Evolutionary conservation across 306 rosid species (phyloP).

Genomic region (Corylus avellana): DNA sequence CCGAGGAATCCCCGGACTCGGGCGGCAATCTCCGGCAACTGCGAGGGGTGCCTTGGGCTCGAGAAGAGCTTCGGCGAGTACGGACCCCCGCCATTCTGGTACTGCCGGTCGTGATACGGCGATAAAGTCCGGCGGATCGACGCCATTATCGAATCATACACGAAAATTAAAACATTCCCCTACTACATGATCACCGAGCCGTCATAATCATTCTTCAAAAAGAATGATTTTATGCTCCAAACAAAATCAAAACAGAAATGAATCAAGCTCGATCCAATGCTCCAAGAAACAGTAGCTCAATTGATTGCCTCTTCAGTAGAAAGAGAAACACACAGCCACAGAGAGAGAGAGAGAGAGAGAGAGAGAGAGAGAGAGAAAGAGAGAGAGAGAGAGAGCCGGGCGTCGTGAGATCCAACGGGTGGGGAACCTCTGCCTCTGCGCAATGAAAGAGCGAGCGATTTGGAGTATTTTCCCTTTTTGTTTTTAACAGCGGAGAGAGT

Average conservation of each 20-base stretch:
- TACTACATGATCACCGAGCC: neutral
- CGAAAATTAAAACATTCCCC: neutral
- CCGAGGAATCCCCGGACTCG: conserved; percentile 45
- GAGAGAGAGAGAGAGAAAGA: too few species aligned
- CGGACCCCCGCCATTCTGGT: conserved; percentile 51
- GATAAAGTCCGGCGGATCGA: conserved; percentile 86
- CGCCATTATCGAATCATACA: conserved; percentile 53
- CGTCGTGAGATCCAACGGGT: too few species aligned
- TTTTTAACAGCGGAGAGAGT: too few species aligned
- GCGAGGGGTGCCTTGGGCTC: conserved; percentile 52
- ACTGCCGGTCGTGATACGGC: conserved; percentile 67
- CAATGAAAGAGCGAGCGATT: too few species aligned
- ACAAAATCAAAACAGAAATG: neutral
- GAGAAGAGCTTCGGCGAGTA: conserved; percentile 60
- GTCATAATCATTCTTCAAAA: neutral
- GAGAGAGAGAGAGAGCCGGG: too few species aligned
- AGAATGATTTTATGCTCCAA: too few species aligned
- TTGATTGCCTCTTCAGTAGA: too few species aligned
- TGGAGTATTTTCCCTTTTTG: too few species aligned
- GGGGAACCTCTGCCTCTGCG: too few species aligned
- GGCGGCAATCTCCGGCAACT: conserved; percentile 37
- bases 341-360: too few species aligned
- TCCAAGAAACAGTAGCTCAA: too few species aligned
- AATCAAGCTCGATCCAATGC: neutral
- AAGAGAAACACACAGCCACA: too few species aligned